phyloP scores from a whole-genome alignment of 148 eudicot genomes.

The Vaccinium myrtillus region DNA sequence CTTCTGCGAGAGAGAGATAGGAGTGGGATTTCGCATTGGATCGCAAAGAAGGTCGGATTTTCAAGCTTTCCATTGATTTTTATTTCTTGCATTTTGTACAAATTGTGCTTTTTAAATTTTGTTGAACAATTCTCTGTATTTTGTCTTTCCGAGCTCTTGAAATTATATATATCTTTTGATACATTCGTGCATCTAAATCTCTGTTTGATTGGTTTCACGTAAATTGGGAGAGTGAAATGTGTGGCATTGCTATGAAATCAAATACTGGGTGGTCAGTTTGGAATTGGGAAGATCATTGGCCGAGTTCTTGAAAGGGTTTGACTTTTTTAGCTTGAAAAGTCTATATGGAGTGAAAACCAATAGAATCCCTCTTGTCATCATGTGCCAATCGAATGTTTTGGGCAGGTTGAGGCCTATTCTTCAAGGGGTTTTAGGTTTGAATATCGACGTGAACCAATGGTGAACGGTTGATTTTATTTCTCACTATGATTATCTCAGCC shows the following conservation, averaged over 20 bases:
- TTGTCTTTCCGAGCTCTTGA: neutral
- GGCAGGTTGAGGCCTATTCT: neutral
- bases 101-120: neutral
- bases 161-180: neutral
- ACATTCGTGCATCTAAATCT: neutral
- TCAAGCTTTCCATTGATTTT: neutral
- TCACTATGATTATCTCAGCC: neutral
- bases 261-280: neutral
- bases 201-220: neutral
- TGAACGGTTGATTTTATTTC: neutral
- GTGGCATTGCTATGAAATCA: neutral
- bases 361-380: neutral
- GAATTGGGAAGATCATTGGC: neutral
- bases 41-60: neutral
- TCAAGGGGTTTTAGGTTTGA: neutral
- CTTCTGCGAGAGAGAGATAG: neutral
- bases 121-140: neutral
- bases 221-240: neutral
- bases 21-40: neutral
- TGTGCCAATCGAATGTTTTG: neutral
- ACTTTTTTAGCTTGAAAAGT: neutral
- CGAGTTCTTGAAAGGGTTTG: constrained; percentile 1
- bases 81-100: neutral
- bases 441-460: neutral
- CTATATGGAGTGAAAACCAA: neutral